Percentiles rank a stretch among this genome's conserved stretches.
These are phyloP conservation scores for Trichoderma hamatum DNA, from an alignment of 2,329 filamentous ascomycete species.

Conservation along the genomic window DNA sequence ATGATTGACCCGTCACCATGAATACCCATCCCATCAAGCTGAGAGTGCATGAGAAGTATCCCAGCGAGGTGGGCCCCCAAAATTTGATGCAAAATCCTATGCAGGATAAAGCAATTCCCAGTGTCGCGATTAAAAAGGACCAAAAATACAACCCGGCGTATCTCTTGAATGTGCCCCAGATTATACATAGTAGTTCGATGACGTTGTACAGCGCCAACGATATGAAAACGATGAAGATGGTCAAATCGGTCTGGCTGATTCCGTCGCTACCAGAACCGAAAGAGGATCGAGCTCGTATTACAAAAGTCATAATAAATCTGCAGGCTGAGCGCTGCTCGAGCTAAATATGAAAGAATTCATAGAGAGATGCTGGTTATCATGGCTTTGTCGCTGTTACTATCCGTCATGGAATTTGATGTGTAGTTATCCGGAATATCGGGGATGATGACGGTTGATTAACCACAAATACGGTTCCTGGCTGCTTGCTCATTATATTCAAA, in stretches of 20 bases:
- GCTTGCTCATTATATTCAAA: slow-evolving; percentile 14
- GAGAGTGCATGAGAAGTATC: slow-evolving; percentile 30
- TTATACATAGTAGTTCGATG: slow-evolving; percentile 41
- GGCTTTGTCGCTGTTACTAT: neutral
- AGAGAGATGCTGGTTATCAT: neutral
- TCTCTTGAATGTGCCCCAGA: slow-evolving; percentile 50
- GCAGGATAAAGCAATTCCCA: slow-evolving; percentile 42
- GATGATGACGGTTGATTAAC: neutral
- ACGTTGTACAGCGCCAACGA: slow-evolving; percentile 25
- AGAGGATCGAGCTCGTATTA: neutral
- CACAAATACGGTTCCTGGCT: neutral
- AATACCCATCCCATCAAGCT: slow-evolving; percentile 35
- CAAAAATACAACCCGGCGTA: slow-evolving; percentile 42
- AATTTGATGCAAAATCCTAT: slow-evolving; percentile 52
- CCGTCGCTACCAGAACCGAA: slow-evolving; percentile 8
- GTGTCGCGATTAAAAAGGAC: slow-evolving; percentile 41
- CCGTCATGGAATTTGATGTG: neutral
- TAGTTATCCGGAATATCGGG: neutral
- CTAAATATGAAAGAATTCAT: neutral
- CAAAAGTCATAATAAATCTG: neutral
- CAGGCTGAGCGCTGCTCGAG: neutral
- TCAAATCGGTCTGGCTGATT: neutral
- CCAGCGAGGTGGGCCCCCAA: slow-evolving; percentile 29
- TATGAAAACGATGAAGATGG: slow-evolving; percentile 25
- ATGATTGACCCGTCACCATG: slow-evolving; percentile 62